Percentiles rank a stretch among this genome's conserved stretches.
Conservation (phyloP, 2,329 filamentous ascomycete genomes). For the Hirsutella rhossiliensis region DNA sequence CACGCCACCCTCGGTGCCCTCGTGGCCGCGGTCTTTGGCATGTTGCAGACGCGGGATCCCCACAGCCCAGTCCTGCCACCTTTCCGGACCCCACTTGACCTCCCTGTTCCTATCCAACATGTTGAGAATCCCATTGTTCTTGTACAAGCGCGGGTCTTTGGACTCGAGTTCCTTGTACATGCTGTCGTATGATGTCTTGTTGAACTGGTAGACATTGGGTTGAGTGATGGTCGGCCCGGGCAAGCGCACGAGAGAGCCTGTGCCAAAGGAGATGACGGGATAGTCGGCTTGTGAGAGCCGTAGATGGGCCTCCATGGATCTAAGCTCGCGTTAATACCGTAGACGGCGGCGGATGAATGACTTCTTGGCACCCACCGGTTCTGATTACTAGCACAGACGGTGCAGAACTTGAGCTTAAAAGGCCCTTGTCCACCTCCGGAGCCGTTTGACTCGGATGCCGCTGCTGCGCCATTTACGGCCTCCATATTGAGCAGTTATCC, state of each 20-base stretch:
- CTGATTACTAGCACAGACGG: constrained; percentile 97
- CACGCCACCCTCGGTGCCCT: constrained; percentile 75
- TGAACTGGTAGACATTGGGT: constrained; percentile 97
- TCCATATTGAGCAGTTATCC: constrained; percentile 23
- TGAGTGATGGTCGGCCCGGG: constrained; percentile 85
- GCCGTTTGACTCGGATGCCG: constrained; percentile 25
- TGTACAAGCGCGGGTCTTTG: constrained; percentile 82
- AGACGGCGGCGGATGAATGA: neutral
- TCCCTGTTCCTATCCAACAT: constrained; percentile 89
- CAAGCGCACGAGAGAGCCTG: constrained; percentile 83
- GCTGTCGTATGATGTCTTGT: constrained; percentile 85
- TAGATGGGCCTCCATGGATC: constrained; percentile 87
- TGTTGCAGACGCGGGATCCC: constrained; percentile 74
- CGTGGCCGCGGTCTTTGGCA: constrained; percentile 60
- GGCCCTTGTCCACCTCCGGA: constrained; percentile 39
- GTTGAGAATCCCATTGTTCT: constrained; percentile 82
- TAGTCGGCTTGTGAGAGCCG: constrained; percentile 76
- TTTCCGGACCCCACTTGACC: constrained; percentile 91
- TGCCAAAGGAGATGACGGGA: constrained; percentile 97
- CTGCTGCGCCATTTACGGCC: constrained; percentile 24
- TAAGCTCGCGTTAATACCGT: constrained; percentile 6
- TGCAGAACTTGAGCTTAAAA: constrained; percentile 93
- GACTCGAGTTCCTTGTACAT: constrained; percentile 85
- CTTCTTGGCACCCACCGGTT: constrained; percentile 59
- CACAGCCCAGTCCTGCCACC: constrained; percentile 95